Evolutionary conservation across 352 stramenopile genomes (phyloP), one percentile per base, ranked within the genome.

Genomic region (Aphanomyces stellatus): DNA sequence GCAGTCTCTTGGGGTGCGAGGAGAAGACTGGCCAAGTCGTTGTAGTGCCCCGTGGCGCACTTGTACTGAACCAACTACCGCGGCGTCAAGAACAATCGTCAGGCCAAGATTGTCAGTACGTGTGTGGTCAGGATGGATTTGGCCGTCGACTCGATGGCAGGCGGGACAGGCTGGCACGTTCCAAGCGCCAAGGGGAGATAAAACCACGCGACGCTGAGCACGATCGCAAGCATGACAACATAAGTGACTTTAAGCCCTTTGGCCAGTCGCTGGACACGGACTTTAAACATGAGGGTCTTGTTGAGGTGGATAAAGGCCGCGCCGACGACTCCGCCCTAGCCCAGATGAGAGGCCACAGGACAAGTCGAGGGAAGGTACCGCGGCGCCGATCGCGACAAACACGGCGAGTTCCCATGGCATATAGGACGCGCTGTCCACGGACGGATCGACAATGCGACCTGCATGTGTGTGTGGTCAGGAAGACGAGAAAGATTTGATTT

Each of bases 11-110:
- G 77, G 28, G 94, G 85, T 0, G 81, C 85, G 35, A 97, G 85
- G 67, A 94, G 94, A n/a, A 96, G 75, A 64, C 76, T 90, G 5
- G 88, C 90, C 25, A 97, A 76, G 71, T 95, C 85, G 69, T 97
- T 97, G 79, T 97, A 97, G 59, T 96, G 73, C 27, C 75, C 71
- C 8, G 43, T 6, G 30, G 37, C n/a, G 69, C 90, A 97, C 51
- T 85, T 75, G 70, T 96, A 96, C 11, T 76, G 79, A 10, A 96
- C 86, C 2, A 97, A 69, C 31, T 67, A 49, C 2, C 6, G 3
- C 13, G 28, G n/a, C 46, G 11, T 28, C 46, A 53, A 28, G 19
- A 22, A 53, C 13, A 19, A 28, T n/a, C n/a, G n/a, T n/a, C n/a
- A n/a, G n/a, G n/a, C n/a, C n/a, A 53, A 53, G 25, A 53, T 53